phyloP scores from a whole-genome alignment of 345 rosid genomes.

The Sapria himalayana region DNA sequence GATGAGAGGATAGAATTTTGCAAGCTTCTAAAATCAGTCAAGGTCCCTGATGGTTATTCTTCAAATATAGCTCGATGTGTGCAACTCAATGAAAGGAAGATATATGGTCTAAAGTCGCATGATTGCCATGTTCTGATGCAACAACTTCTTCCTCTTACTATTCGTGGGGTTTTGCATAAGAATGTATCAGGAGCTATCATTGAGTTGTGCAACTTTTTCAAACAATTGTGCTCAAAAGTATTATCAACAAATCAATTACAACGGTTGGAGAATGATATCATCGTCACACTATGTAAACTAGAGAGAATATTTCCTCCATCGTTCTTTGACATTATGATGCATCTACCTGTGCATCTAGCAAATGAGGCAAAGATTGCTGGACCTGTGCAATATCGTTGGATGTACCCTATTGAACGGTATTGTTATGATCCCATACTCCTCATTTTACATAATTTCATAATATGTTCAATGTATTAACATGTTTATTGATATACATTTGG shows the following conservation, averaged over 20 bases:
- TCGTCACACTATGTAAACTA: conserved; percentile 1
- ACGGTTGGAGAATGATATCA: background rate
- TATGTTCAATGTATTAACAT: too few relatives aligned
- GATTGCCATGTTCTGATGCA: conserved; percentile 6
- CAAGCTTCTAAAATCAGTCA: background rate
- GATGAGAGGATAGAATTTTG: background rate
- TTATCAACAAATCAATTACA: background rate
- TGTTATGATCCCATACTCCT: too few relatives aligned
- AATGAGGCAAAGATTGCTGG: background rate
- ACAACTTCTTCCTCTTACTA: conserved; percentile 2
- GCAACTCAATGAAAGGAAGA: background rate
- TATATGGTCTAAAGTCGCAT: background rate
- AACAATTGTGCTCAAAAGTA: background rate
- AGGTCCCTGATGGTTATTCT: background rate
- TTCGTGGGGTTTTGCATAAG: background rate
- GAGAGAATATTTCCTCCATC: conserved; percentile 7
- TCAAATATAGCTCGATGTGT: conserved; percentile 1
- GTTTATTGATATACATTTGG: too few relatives aligned
- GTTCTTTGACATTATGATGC: conserved; percentile 5
- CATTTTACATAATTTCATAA: too few relatives aligned
- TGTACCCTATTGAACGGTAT: background rate
- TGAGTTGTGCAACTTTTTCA: background rate
- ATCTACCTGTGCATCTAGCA: conserved; percentile 5
- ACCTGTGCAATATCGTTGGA: background rate
- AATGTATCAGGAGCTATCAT: background rate